These are phyloP conservation scores for Melastoma malabathricum DNA, from an alignment of 345 rosid genomes.

Conservation along the genomic window DNA sequence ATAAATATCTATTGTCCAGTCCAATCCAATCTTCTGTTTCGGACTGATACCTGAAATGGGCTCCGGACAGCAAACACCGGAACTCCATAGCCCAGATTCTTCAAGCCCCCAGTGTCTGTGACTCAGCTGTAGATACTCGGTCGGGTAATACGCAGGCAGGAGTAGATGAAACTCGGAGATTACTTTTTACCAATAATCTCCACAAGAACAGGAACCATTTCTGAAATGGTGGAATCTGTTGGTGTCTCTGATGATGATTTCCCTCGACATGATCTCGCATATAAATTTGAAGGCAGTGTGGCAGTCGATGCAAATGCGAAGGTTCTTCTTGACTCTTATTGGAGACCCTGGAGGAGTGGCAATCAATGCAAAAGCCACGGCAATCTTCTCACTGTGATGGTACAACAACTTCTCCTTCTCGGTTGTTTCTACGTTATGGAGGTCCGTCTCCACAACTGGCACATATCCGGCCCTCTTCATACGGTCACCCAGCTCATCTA, in stretches of 20 bases:
- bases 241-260: slow-evolving; percentile 46
- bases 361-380: slow-evolving; percentile 54
- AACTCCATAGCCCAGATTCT: too few relatives aligned
- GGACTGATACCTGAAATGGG: too few relatives aligned
- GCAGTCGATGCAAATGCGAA: slow-evolving; percentile 45
- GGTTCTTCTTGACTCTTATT: slow-evolving; percentile 57
- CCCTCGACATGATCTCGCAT: slow-evolving; percentile 37
- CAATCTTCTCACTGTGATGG: slow-evolving; percentile 56
- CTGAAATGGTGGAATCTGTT: slow-evolving; percentile 53
- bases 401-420: slow-evolving; percentile 39
- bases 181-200: slow-evolving; percentile 44
- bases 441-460: slow-evolving; percentile 41
- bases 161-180: neutral
- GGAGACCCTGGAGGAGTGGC: slow-evolving; percentile 43
- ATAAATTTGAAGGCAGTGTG: slow-evolving; percentile 37
- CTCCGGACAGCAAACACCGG: too few relatives aligned
- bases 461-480: slow-evolving; percentile 43
- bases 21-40: too few relatives aligned
- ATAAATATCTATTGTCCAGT: too few relatives aligned
- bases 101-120: too few relatives aligned
- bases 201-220: slow-evolving; percentile 55
- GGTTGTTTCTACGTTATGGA: slow-evolving; percentile 36
- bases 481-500: slow-evolving; percentile 31
- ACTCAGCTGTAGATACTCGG: neutral
- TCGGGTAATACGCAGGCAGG: neutral